Percentiles rank a stretch among this genome's conserved stretches.
Conservation (phyloP, 345 rosid genomes). For the Pelargonium nanum region DNA sequence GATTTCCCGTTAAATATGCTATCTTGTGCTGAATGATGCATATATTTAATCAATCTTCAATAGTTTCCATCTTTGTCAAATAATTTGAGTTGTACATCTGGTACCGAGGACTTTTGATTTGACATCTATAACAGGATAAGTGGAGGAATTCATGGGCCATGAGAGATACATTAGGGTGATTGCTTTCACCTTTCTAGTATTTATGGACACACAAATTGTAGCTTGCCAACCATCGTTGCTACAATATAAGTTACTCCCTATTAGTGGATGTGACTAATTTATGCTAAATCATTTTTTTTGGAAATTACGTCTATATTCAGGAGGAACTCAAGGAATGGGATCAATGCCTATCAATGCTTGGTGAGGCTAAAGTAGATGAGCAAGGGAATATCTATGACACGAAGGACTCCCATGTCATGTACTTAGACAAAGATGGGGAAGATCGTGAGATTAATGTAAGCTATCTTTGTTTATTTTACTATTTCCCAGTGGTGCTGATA, state of each 20-base stretch:
- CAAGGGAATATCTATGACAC: constrained; percentile 63
- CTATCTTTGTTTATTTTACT: not conserved
- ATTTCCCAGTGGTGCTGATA: not conserved
- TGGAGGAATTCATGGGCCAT: too few relatives aligned
- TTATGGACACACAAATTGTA: not conserved
- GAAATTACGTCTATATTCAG: constrained; percentile 22
- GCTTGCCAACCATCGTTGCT: not conserved
- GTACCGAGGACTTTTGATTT: too few relatives aligned
- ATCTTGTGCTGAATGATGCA: too few relatives aligned
- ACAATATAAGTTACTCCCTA: not conserved
- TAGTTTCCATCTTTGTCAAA: too few relatives aligned
- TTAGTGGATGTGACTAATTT: not conserved
- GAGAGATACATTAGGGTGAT: too few relatives aligned
- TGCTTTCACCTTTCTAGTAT: not conserved
- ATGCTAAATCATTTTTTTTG: not conserved
- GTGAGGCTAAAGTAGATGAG: constrained; percentile 86
- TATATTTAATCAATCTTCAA: too few relatives aligned
- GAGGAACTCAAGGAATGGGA: constrained; percentile 98
- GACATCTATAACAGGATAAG: too few relatives aligned
- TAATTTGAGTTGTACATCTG: too few relatives aligned
- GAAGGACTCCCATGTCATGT: constrained; percentile 50
- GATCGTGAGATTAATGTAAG: constrained; percentile 89
- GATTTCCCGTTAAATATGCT: too few relatives aligned
- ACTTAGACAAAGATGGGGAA: constrained; percentile 85
- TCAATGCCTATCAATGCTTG: constrained; percentile 77